Base-by-base conservation (phyloP, 495 filamentous ascomycete genomes). In the Pyrenula massariospora region DNA sequence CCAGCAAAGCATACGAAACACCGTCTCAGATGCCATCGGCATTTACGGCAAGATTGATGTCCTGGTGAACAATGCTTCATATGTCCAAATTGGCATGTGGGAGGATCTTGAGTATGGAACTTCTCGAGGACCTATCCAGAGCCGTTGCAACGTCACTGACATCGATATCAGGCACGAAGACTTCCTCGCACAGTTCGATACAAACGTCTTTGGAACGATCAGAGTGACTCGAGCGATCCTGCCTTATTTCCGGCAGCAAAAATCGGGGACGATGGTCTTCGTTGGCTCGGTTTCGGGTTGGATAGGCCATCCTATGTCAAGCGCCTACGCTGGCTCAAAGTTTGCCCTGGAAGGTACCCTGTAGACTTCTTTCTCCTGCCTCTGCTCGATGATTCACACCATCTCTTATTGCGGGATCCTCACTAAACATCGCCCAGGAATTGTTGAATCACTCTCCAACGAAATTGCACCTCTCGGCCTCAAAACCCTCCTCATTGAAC, bases 11-110 rank as follows among this genome's bases (percentile, higher is more conserved):
- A 12, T 75, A 8, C 54, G 66, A 25, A 58, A 63, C 19, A 60
- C 58, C 0, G 54, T 73, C 2, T 60, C 71, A 36, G 64, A 70
- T 54, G 73, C 69, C 2, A 65, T 72, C 47, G 36, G 54, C 0
- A 55, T 65, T 20, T 62, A 62, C 53, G 77, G 77, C 1, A 60
- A 61, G 24, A 63, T 82, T 52, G 78, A 80, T 54, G 68, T 79
- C 11, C 58, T 81, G 10, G 70, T 82, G 23, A 79, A 80, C 62
- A 78, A 79, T 48, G 79, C 79, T 11, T 78, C 62, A 3, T 78
- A 74, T 56, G 62, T 73, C 0, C 54, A 63, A 12, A 55, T 57
- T 22, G 65, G 67, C 0, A 57, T 59, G 1, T 1, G 65, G 1
- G 67, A 70, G 54, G 67, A 66, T 12, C 36, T 55, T 47, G 54